Percentiles rank a stretch among this genome's conserved stretches.
These are phyloP conservation scores for Penicillium sp. DNA, from an alignment of 2,329 filamentous ascomycete species.

Conservation along the genomic window DNA sequence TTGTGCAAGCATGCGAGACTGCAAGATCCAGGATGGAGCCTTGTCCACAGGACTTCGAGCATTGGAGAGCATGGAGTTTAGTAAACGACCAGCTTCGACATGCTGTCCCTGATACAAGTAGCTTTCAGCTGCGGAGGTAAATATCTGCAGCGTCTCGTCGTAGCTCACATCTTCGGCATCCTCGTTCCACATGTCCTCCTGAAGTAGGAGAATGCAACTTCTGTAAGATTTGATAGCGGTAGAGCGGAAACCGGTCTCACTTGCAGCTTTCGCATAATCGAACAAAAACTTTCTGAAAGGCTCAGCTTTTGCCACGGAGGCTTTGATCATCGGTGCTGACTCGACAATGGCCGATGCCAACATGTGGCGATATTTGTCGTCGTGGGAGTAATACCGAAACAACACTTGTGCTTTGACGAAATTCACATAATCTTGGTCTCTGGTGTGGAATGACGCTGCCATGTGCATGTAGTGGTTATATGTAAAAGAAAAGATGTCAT, in stretches of 20 bases:
- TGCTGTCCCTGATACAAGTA: constrained; percentile 1
- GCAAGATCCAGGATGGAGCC: constrained; percentile 2
- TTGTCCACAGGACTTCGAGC: constrained; percentile 2
- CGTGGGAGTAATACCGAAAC: constrained; percentile 1
- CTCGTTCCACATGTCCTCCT: neutral
- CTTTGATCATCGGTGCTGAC: neutral
- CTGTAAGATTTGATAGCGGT: neutral
- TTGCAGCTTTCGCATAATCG: constrained; percentile 1
- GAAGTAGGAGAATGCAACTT: neutral
- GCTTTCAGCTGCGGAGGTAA: neutral
- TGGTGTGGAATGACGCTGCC: constrained; percentile 3
- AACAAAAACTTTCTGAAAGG: constrained; percentile 2
- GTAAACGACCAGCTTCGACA: neutral
- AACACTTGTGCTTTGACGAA: constrained; percentile 1
- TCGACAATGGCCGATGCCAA: constrained; percentile 1
- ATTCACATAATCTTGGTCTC: neutral
- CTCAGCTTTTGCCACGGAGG: neutral
- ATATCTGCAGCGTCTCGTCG: neutral
- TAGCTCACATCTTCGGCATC: neutral
- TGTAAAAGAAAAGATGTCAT: neutral
- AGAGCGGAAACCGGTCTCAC: constrained; percentile 1
- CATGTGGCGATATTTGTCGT: constrained; percentile 3
- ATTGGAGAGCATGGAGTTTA: constrained; percentile 1
- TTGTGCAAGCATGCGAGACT: constrained; percentile 7
- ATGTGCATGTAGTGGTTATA: constrained; percentile 4